Evolutionary conservation across 1,139 yeast species (phyloP), one percentile per base, ranked within the genome.

Genomic region (Taphrina betulina): DNA sequence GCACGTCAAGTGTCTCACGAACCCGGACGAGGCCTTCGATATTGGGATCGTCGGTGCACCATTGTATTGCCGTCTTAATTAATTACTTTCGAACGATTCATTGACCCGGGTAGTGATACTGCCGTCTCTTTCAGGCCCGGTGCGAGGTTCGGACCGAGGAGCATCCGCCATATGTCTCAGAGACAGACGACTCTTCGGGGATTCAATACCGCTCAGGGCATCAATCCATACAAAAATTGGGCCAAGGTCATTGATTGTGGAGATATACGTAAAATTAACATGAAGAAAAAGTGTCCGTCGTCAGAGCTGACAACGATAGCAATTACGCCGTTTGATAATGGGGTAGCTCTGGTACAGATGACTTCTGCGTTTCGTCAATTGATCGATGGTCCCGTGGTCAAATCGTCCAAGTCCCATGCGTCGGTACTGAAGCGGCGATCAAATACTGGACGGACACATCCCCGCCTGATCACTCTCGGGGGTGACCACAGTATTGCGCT

Each of bases 131-230:
- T 42, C 22, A 36, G 57, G 3, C 45, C 57, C 4, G 90, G 92
- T 17, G 89, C 94, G 3, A 72, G 94, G 58, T 85, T 85, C 68
- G 94, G 94, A 0, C 94, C 94, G 2, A 72, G 85, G 52, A 86
- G 88, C 2, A 81, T 85, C 52, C 72, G 94, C 59, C 73, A 78
- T 3, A 89, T 88, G 1, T 82, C 89, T 1, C 87, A 82, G 69
- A 75, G 94, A 65, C 92, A 84, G 66, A 78, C 78, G 3, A 68
- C 81, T 0, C 68, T 79, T 54, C 72, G 90, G 59, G 89, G 88
- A 0, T 85, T 78, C 70, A 85, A 84, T 65, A 78, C 78, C 60
- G 71, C 89, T 43, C 88, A 89, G 2, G 77, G 74, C n/a, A 52
- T 72, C 57, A 83, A 83, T 62, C 89, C 89, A 1, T 85, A 82